Evolutionary conservation across 208 protist genomes (phyloP).

Genomic region (Phytomonas sp.): DNA sequence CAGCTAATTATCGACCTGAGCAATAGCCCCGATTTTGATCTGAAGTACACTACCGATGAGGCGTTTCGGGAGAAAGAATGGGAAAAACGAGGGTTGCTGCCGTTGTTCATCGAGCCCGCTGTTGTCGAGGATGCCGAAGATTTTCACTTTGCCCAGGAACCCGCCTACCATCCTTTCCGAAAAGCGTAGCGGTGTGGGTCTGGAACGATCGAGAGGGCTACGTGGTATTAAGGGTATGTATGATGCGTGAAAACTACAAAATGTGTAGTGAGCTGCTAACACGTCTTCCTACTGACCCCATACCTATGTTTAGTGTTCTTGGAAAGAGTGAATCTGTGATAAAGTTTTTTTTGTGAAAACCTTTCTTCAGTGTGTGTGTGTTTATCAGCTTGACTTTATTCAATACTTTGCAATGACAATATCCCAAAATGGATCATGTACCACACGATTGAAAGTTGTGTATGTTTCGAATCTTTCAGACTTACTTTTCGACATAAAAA

Average conservation of each 20-base stretch:
- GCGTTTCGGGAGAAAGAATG: constrained; percentile 44
- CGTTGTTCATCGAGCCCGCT: constrained; percentile 38
- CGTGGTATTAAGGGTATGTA: background rate
- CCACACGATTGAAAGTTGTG: constrained; percentile 1
- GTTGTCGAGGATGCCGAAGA: constrained; percentile 20
- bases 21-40: constrained; percentile 45
- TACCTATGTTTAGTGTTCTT: background rate
- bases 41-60: constrained; percentile 43
- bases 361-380: background rate
- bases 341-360: background rate
- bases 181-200: constrained; percentile 15
- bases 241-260: background rate
- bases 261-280: background rate
- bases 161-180: constrained; percentile 73
- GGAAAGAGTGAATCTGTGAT: background rate
- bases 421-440: background rate
- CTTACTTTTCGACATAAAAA: background rate
- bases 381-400: background rate
- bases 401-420: background rate
- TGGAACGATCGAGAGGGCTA: background rate
- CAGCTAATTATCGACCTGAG: constrained; percentile 73
- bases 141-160: constrained; percentile 71
- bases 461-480: background rate
- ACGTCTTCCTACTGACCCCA: background rate
- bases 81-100: constrained; percentile 48